Conservation (phyloP, 2,329 filamentous ascomycete species). For the Pseudopithomyces maydicus region DNA sequence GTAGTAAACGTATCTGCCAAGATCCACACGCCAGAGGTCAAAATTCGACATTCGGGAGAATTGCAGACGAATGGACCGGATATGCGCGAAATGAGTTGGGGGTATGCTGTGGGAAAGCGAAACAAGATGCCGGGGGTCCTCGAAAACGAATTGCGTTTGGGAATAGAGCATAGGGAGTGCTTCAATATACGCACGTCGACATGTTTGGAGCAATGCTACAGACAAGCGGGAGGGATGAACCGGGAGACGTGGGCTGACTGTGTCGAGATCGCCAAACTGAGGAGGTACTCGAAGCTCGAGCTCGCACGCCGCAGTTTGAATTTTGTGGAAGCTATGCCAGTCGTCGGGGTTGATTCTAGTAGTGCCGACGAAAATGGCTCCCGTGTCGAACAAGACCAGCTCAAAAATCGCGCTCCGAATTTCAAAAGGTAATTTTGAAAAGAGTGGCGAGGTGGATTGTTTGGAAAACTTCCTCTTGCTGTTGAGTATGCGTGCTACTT, state of each 20-base stretch:
- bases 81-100: neutral
- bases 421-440: conserved; percentile 1
- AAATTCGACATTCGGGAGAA: neutral
- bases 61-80: neutral
- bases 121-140: neutral
- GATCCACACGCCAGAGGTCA: too few relatives aligned
- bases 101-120: neutral
- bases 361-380: neutral
- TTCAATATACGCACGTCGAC: neutral
- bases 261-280: neutral
- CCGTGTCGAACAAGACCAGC: neutral
- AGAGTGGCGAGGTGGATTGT: neutral
- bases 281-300: neutral
- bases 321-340: neutral
- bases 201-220: neutral
- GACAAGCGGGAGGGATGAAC: neutral
- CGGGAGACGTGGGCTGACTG: neutral
- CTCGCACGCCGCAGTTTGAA: neutral
- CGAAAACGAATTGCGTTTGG: neutral
- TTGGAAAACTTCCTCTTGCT: neutral
- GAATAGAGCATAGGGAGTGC: neutral
- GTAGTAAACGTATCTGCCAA: neutral
- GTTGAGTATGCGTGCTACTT: neutral
- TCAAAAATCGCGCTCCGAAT: neutral
- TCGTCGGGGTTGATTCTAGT: neutral